Evolutionary conservation across 108 stramenopile genomes (phyloP), one percentile per base, ranked within the genome.

Genomic region (Asterionellopsis glacialis): DNA sequence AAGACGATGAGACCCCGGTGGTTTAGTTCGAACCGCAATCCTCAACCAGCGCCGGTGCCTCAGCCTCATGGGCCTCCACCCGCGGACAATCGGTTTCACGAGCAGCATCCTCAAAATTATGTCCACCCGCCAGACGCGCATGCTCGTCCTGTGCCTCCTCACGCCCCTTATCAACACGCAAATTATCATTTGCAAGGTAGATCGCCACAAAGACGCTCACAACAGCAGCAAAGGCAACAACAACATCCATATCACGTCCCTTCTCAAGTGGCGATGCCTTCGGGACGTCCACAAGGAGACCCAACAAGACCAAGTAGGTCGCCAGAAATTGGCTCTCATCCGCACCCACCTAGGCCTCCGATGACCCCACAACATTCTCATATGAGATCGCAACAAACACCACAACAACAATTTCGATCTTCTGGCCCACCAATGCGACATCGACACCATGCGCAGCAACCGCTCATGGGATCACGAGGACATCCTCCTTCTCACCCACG

Each of bases 61-160:
- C 56, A 33, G 14, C 56, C 24, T 15, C n/a, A 13, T 38, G 38
- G 38, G 28, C 56, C 56, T 57, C 28, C 56, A 1, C 56, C 56
- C 16, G 38, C 56, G 21, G 56, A 57, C 21, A 18, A 48, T 22
- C 47, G 21, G 47, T 21, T 21, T 22, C 47, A 48, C 9, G 21
- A 48, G 47, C 21, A 18, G 9, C 18, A 48, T 48, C 21, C 2
- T 21, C 21, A 2, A 1, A 7, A 18, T 48, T 7, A 48, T 7
- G 21, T 22, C 21, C 21, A 48, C 9, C 21, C 2, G 18, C 21
- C 47, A 7, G 21, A 22, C 25, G 51, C 27, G 11, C 24, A 19
- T 26, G 33, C 33, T 33, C 33, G 5, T 33, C 33, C 33, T 7
- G 33, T 33, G 33, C 33, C 33, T 33, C 33, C 33, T 33, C 33